Percentiles rank a stretch among this genome's conserved stretches.
Conservation (phyloP, 164 flowering plant species). For the Echeveria elegans region DNA sequence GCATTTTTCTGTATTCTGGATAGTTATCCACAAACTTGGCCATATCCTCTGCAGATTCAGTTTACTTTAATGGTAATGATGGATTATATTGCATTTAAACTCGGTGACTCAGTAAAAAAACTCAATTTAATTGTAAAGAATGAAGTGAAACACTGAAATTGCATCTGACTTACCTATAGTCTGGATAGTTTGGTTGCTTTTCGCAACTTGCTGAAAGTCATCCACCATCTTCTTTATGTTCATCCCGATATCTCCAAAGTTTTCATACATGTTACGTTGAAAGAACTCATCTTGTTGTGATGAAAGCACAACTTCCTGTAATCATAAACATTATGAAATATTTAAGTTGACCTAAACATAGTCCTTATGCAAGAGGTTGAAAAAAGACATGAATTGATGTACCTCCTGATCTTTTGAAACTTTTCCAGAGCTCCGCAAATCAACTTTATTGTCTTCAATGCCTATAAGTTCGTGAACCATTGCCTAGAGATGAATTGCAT, state of each 20-base stretch:
- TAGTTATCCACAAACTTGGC: slow-evolving; percentile 96
- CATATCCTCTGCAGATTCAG: slow-evolving; percentile 75
- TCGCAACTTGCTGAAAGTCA: slow-evolving; percentile 88
- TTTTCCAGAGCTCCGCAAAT: slow-evolving; percentile 54
- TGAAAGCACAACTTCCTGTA: slow-evolving; percentile 86
- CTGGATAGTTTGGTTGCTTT: slow-evolving; percentile 91
- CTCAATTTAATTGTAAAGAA: background rate
- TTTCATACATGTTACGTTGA: slow-evolving; percentile 89
- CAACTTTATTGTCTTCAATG: slow-evolving; percentile 85
- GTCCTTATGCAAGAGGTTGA: background rate
- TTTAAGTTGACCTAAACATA: background rate
- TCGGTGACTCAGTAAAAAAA: background rate
- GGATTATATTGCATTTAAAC: background rate
- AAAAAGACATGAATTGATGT: background rate
- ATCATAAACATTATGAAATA: slow-evolving; percentile 11
- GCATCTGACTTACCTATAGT: slow-evolving; percentile 60
- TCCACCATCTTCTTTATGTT: slow-evolving; percentile 92
- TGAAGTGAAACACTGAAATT: background rate
- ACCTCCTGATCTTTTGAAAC: slow-evolving; percentile 85
- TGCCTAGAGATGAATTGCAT: slow-evolving; percentile 41
- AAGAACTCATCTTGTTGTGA: slow-evolving; percentile 92
- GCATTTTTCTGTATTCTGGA: slow-evolving; percentile 95
- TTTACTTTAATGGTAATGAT: background rate
- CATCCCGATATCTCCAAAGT: slow-evolving; percentile 98
- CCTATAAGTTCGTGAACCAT: slow-evolving; percentile 96